phyloP scores from a whole-genome alignment of 352 stramenopile genomes.

The Globisporangium cystogenes region DNA sequence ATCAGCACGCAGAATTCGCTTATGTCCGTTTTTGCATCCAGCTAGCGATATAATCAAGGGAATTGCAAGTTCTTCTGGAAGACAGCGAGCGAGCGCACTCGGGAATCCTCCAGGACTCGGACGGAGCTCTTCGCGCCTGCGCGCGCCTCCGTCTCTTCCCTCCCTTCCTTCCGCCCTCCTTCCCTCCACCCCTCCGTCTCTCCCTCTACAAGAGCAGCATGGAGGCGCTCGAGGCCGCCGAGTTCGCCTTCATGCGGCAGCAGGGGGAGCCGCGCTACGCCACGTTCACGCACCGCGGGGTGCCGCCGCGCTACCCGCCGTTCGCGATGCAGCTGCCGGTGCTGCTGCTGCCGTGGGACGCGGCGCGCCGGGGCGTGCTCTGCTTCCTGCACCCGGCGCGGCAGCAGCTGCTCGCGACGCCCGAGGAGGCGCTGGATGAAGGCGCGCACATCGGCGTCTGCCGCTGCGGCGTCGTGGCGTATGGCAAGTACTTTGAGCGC shows the following conservation, averaged over 20 bases:
- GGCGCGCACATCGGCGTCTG: conserved; percentile 52
- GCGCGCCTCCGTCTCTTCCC: too few species aligned
- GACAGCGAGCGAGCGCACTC: neutral
- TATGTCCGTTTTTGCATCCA: too few species aligned
- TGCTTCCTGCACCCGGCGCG: conserved; percentile 52
- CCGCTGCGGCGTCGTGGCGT: conserved; percentile 68
- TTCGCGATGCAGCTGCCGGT: conserved; percentile 65
- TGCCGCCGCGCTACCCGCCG: conserved; percentile 65
- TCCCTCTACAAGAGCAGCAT: conserved; percentile 3
- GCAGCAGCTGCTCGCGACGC: conserved; percentile 30
- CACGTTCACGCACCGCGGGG: conserved; percentile 49
- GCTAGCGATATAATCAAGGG: neutral
- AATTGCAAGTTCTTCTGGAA: neutral
- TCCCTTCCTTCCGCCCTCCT: neutral
- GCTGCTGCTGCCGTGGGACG: conserved; percentile 62
- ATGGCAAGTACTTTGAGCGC: conserved; percentile 69
- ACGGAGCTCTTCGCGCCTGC: too few species aligned
- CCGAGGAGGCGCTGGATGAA: conserved; percentile 41
- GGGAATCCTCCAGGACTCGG: too few species aligned
- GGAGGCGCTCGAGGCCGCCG: conserved; percentile 51
- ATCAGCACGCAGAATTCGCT: neutral
- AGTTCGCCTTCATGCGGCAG: conserved; percentile 73
- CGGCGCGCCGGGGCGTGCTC: conserved; percentile 55
- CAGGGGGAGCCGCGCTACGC: conserved; percentile 49
- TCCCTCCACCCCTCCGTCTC: neutral